Base-by-base conservation (phyloP, 305 asterid species). In the Fraxinus nigra region DNA sequence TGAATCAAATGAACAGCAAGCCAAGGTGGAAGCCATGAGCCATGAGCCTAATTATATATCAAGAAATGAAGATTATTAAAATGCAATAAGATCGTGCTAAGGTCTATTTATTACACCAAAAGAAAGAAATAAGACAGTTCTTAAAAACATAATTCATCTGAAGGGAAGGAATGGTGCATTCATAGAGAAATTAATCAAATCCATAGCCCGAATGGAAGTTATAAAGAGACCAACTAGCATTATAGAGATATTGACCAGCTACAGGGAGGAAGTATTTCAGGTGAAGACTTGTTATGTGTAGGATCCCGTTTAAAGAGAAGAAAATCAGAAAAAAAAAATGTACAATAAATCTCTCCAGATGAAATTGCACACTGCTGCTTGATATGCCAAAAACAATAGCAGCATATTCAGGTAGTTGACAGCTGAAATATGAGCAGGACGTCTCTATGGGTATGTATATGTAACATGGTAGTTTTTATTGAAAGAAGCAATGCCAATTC, bases 1-100 rank as follows among this genome's bases (percentile, higher is more conserved):
- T 78, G 85, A 72, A 82, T 76, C 28, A 86, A 30, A 86, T 85
- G 93, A 84, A 76, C 81, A 79, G 91, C 94, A 84, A 94, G 90
- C 99, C 99, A 96, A 76, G 91, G 95, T 48, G 99, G 99, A 83
- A 96, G 90, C 99, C 99, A 96, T 78, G 97, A 93, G 82, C 95
- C 91, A 79, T 91, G 99, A 80, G 84, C 92, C 99, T 95, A 89
- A 83, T 77, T 69, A 28, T 75, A 86, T 70, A 54, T 80, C 81
- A 78, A 3, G 51, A 72, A 85, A 79, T 11, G 56, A 75, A 32
- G 26, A 46, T 14, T 7, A 33, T 34, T 65, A 48, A 63, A 34
- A 79, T 24, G 18, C 70, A 72, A 20, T 34, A 70, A 81, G 79
- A 80, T 69, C 4, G 10, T 28, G 75, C 40, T 2, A 69, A 69